Evolutionary conservation across 2,329 filamentous ascomycete genomes (phyloP).

Genomic region (Ophiostoma quercus): DNA sequence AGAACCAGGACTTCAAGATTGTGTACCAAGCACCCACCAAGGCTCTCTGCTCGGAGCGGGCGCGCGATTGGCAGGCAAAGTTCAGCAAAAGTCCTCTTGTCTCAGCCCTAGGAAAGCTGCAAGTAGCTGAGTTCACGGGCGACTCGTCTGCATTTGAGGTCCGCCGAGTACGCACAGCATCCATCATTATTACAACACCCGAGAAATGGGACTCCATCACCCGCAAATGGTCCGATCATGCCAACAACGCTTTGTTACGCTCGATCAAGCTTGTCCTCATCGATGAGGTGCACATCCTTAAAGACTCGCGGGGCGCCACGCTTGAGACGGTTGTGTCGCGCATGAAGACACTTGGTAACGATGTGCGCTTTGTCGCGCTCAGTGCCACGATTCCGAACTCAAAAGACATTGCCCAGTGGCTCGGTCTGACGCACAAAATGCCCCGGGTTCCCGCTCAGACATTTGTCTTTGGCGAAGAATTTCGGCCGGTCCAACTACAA

Average conservation of each 20-base stretch:
- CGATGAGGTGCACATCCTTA: conserved; percentile 83
- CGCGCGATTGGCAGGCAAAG: conserved; percentile 71
- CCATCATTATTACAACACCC: conserved; percentile 80
- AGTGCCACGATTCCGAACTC: conserved; percentile 83
- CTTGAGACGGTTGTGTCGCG: conserved; percentile 79
- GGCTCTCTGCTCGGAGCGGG: conserved; percentile 70
- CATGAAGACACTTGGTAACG: conserved; percentile 74
- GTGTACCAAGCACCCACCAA: conserved; percentile 84
- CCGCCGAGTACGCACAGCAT: conserved; percentile 63
- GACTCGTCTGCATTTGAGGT: conserved; percentile 67
- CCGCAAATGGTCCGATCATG: conserved; percentile 79
- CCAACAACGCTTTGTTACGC: conserved; percentile 51
- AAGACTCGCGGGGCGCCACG: conserved; percentile 71
- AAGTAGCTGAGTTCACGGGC: conserved; percentile 73
- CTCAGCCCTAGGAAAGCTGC: conserved; percentile 39
- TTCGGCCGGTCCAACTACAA: conserved; percentile 69
- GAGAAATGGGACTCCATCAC: conserved; percentile 93
- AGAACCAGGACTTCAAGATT: conserved; percentile 61
- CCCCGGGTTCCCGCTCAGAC: conserved; percentile 58
- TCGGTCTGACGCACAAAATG: conserved; percentile 60
- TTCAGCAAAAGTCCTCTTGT: conserved; percentile 41
- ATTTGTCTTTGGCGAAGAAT: conserved; percentile 72
- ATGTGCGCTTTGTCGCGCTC: conserved; percentile 73
- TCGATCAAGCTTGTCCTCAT: conserved; percentile 76
- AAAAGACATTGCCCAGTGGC: conserved; percentile 72